phyloP scores from a whole-genome alignment of 345 rosid species.

The Cardiospermum halicacabum region DNA sequence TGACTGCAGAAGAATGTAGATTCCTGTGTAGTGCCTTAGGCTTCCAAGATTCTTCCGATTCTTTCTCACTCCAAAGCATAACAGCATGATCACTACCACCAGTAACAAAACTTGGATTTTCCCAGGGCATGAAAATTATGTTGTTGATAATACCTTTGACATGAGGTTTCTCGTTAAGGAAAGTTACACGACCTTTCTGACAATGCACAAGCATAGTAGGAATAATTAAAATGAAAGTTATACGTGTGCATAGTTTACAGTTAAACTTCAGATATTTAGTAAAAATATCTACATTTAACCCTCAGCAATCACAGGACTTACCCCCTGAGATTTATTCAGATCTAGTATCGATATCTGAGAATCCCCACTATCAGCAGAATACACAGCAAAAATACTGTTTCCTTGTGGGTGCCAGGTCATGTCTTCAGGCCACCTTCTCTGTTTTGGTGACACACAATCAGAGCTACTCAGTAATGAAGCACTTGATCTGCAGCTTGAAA shows the following conservation, averaged over 20 bases:
- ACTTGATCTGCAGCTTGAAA: conserved; percentile 44
- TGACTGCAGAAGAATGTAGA: conserved; percentile 88
- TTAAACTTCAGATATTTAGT: neutral
- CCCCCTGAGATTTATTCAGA: conserved; percentile 66
- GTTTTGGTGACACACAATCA: conserved; percentile 57
- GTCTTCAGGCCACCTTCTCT: conserved; percentile 96
- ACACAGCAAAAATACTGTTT: conserved; percentile 56
- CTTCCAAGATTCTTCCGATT: conserved; percentile 63
- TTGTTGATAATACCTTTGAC: conserved; percentile 77
- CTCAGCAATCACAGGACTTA: conserved; percentile 26
- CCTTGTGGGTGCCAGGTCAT: conserved; percentile 90
- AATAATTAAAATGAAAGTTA: neutral
- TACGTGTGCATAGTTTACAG: neutral
- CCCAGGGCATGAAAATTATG: conserved; percentile 85
- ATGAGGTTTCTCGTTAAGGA: conserved; percentile 76
- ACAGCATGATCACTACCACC: conserved; percentile 93
- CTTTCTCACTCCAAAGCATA: conserved; percentile 71
- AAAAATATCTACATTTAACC: conserved; percentile 7
- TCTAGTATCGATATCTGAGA: conserved; percentile 78
- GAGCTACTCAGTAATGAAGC: conserved; percentile 70
- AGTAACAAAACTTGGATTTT: conserved; percentile 59
- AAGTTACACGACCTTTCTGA: conserved; percentile 56
- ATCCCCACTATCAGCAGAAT: conserved; percentile 74
- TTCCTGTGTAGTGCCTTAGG: conserved; percentile 65
- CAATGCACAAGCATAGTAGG: conserved; percentile 14